Base-by-base conservation (phyloP, 768 basidiomycete species). In the Botryobasidium botryosum region DNA sequence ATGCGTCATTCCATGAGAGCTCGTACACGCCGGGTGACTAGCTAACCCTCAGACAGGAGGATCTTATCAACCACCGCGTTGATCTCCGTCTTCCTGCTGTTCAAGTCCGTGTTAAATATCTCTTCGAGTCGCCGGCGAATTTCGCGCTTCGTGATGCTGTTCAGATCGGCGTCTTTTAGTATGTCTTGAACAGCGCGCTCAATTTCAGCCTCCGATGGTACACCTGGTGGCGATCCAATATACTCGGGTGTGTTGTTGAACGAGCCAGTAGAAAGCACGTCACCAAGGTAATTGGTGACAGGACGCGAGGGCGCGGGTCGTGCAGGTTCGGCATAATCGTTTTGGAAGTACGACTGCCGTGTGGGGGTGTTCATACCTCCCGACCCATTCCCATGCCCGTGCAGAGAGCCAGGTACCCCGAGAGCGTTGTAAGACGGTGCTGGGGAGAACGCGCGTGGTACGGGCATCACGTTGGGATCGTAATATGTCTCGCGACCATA, bases 401-500 rank as follows among this genome's bases (percentile, higher is more conserved):
- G 40, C 6, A 17, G 18, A 6, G 50, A 56, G 15, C 43, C 40
- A n/a, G 57, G 53, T 38, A 47, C 41, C 29, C 51, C 47, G 32
- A 59, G 70, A 36, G 63, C 67, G 28, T 51, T 48, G 50, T 83
- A 79, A 7, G 82, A 80, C 2, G 75, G 78, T 1, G 77, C 72
- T 1, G 84, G 84, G 8, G 85, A 86, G 53, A 76, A 73, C 37
- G 66, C 67, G 25, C 69, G 68, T 18, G 53, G 57, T 50, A 71
- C 68, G 2, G 79, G 77, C 12, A 21, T 15, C 31, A 12, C 41
- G 20, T 44, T 29, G 15, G 52, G 47, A 49, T 90, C 84, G 57
- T 91, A 91, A 54, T 71, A 73, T 0, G 86, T 90, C 58, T 87
- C 84, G 33, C 82, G 82, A 35, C 87, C 86, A 51, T 90, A 90